Evolutionary conservation across 306 rosid genomes (phyloP).

Genomic region (Trifolium repens): DNA sequence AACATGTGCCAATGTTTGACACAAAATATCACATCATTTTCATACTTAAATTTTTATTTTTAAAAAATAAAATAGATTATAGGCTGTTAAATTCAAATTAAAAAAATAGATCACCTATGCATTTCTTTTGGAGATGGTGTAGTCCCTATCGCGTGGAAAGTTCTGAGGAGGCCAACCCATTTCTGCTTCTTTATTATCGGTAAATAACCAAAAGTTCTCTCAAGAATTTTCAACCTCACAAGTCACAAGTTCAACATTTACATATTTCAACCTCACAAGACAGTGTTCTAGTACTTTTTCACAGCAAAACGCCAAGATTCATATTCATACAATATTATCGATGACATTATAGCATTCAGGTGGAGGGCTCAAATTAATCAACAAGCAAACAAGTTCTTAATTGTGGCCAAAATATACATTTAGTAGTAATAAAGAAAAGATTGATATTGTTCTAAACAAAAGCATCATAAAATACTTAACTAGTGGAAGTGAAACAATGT

Average conservation of each 20-base stretch:
- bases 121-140: too few species aligned
- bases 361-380: background rate
- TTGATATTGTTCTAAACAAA: background rate
- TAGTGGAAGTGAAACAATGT: slow-evolving; percentile 21
- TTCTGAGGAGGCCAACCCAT: too few species aligned
- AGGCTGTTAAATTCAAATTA: too few species aligned
- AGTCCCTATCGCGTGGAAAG: too few species aligned
- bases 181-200: background rate
- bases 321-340: too few species aligned
- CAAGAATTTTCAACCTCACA: background rate
- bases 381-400: slow-evolving; percentile 9
- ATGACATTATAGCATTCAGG: background rate
- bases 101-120: too few species aligned
- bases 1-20: background rate
- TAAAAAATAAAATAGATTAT: too few species aligned
- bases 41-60: too few species aligned
- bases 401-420: background rate
- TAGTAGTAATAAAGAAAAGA: too few species aligned
- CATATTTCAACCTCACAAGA: background rate
- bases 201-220: background rate
- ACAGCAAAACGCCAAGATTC: too few species aligned
- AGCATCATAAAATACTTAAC: background rate
- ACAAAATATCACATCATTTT: background rate
- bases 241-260: background rate
- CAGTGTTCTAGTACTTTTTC: too few species aligned